Conservation (phyloP, 768 basidiomycete genomes). For the Russula olivacea region DNA sequence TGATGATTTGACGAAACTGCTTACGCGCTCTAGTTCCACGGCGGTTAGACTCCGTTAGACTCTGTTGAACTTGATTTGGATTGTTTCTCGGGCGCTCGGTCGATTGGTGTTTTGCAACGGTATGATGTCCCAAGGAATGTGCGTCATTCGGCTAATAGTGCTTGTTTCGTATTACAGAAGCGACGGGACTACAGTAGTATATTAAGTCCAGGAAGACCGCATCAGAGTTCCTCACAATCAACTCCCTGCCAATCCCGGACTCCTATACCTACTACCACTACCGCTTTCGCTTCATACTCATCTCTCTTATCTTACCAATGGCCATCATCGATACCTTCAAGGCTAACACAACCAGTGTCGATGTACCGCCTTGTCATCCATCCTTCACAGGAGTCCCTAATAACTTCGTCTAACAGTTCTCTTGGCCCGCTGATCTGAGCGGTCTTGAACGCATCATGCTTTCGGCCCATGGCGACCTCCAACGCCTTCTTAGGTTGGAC, state of each 20-base stretch:
- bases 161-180: neutral
- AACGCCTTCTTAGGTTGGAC: constrained; percentile 56
- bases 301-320: constrained; percentile 10
- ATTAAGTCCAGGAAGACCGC: neutral
- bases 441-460: constrained; percentile 67
- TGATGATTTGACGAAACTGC: neutral
- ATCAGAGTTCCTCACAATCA: neutral
- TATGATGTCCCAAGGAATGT: neutral
- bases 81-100: neutral
- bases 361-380: constrained; percentile 10
- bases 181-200: neutral
- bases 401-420: constrained; percentile 4
- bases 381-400: neutral
- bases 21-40: neutral
- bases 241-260: neutral
- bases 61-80: neutral
- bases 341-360: constrained; percentile 24
- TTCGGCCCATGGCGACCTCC: constrained; percentile 64
- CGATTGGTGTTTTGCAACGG: neutral
- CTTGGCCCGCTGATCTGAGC: constrained; percentile 43
- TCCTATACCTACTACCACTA: neutral
- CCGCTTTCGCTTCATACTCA: neutral
- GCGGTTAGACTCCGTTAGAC: neutral
- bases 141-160: neutral
- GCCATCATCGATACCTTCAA: constrained; percentile 26